phyloP scores from a whole-genome alignment of 345 rosid genomes.

The Ricinus communis region DNA sequence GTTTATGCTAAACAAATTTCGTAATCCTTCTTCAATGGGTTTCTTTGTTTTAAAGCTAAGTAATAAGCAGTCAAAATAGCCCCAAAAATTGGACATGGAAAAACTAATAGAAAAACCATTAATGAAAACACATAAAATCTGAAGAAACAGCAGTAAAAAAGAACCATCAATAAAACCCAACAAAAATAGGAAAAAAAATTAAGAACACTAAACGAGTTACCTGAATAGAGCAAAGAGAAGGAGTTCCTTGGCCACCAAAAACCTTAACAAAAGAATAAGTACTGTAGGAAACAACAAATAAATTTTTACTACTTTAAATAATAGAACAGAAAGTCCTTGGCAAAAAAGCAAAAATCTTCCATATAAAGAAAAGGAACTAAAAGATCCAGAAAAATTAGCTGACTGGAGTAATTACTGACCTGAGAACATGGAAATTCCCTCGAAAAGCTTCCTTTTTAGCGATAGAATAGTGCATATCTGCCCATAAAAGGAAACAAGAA shows the following conservation, averaged over 20 bases:
- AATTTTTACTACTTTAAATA: neutral
- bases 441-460: conserved; percentile 8
- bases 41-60: conserved; percentile 9
- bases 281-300: conserved; percentile 8
- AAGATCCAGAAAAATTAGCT: conserved; percentile 19
- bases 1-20: conserved; percentile 8
- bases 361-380: conserved; percentile 18
- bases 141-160: neutral
- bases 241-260: conserved; percentile 19
- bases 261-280: conserved; percentile 17
- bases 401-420: conserved; percentile 22
- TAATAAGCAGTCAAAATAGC: neutral
- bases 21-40: neutral
- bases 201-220: conserved; percentile 13
- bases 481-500: conserved; percentile 29
- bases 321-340: neutral
- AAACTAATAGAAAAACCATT: neutral
- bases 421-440: conserved; percentile 17
- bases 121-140: conserved; percentile 28
- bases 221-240: conserved; percentile 18
- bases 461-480: conserved; percentile 15
- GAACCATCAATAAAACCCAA: neutral
- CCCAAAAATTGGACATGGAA: neutral
- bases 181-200: conserved; percentile 12
- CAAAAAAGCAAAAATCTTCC: conserved; percentile 12